Evolutionary conservation across 2,329 filamentous ascomycete species (phyloP).

Genomic region (Aspergillus eucalypticola): DNA sequence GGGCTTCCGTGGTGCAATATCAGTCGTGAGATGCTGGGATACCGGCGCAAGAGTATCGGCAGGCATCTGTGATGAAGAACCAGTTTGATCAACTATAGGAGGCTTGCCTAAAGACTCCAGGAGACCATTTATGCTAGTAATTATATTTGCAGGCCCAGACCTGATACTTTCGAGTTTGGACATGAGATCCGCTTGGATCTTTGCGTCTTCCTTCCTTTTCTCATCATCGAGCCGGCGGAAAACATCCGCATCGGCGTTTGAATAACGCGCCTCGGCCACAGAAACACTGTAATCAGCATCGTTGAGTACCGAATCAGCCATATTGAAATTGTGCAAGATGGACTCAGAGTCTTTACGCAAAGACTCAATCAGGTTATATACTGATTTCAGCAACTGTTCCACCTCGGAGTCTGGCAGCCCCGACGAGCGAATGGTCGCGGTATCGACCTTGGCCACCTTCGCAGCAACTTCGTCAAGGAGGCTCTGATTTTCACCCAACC

Average conservation of each 20-base stretch:
- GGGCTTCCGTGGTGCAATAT: conserved; percentile 15
- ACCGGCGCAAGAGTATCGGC: conserved; percentile 24
- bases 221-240: conserved; percentile 47
- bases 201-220: conserved; percentile 51
- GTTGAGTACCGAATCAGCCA: conserved; percentile 53
- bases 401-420: conserved; percentile 38
- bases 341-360: conserved; percentile 48
- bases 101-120: conserved; percentile 37
- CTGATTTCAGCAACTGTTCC: conserved; percentile 41
- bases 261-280: conserved; percentile 53
- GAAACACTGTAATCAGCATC: conserved; percentile 55
- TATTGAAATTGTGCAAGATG: conserved; percentile 49
- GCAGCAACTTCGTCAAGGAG: conserved; percentile 51
- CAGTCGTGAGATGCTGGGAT: conserved; percentile 29
- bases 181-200: conserved; percentile 45
- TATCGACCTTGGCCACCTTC: conserved; percentile 44
- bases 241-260: conserved; percentile 44
- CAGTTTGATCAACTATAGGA: conserved; percentile 21
- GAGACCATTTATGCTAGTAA: conserved; percentile 40
- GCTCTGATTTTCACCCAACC: conserved; percentile 54
- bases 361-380: conserved; percentile 40
- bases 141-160: conserved; percentile 40
- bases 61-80: conserved; percentile 11
- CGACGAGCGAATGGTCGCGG: conserved; percentile 32
- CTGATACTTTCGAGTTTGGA: conserved; percentile 46